phyloP scores from a whole-genome alignment of 2,329 filamentous ascomycete genomes.

The Westerdykella sp. region DNA sequence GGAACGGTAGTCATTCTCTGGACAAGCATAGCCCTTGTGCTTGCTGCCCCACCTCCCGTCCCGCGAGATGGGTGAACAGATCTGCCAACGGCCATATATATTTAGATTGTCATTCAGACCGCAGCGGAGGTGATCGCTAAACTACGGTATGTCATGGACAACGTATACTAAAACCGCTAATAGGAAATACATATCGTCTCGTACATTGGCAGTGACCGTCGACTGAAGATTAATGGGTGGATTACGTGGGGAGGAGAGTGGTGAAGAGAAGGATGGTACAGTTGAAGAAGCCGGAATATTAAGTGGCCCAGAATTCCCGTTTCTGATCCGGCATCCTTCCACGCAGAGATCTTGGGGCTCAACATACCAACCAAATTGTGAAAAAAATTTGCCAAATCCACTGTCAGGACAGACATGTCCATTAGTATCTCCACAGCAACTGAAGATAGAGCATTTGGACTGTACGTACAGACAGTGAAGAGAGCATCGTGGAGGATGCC shows the following conservation, averaged over 20 bases:
- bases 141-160: not conserved
- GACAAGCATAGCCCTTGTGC: too few species aligned
- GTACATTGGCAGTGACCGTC: not conserved
- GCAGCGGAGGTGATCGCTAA: too few species aligned
- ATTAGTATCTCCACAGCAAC: not conserved
- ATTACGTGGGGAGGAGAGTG: not conserved
- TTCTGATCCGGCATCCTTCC: constrained; percentile 3
- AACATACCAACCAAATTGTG: not conserved
- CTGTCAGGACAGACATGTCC: not conserved
- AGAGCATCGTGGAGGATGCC: not conserved
- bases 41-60: too few species aligned
- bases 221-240: too few species aligned
- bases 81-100: too few species aligned
- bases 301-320: not conserved
- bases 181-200: not conserved
- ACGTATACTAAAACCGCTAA: not conserved
- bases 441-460: not conserved
- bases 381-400: not conserved
- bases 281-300: not conserved
- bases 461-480: not conserved
- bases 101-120: too few species aligned
- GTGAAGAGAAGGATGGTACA: not conserved
- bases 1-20: too few species aligned
- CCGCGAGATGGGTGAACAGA: too few species aligned
- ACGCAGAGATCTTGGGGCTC: constrained; percentile 1